Conservation (phyloP, 768 basidiomycete genomes). For the Neoboletus magnificus region DNA sequence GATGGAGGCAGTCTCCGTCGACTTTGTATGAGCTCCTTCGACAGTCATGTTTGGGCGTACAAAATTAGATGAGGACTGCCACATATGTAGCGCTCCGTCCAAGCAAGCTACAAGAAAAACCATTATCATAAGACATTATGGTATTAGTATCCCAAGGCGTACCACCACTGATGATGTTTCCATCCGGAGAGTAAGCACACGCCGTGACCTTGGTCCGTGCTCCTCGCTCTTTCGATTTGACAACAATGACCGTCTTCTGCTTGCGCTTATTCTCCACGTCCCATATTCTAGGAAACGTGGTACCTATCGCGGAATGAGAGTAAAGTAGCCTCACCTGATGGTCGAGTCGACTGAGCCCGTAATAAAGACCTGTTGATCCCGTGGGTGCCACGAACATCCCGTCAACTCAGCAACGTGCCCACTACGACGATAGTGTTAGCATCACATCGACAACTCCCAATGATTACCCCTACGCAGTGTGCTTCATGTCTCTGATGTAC, state of each 20-base stretch:
- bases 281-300: constrained; percentile 70
- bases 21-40: constrained; percentile 85
- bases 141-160: constrained; percentile 26
- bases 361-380: constrained; percentile 77
- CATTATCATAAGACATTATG: neutral
- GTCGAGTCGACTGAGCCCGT: constrained; percentile 96
- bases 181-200: constrained; percentile 87
- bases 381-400: constrained; percentile 91
- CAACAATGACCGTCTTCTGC: constrained; percentile 93
- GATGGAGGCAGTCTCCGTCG: constrained; percentile 82
- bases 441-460: constrained; percentile 2
- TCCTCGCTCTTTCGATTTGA: constrained; percentile 94
- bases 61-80: constrained; percentile 91
- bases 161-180: constrained; percentile 89
- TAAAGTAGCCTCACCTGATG: constrained; percentile 59
- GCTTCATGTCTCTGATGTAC: constrained; percentile 98
- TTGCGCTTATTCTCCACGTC: constrained; percentile 89
- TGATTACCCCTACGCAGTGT: constrained; percentile 75
- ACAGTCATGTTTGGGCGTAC: constrained; percentile 84
- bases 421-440: constrained; percentile 39
- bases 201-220: constrained; percentile 87
- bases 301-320: neutral
- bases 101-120: constrained; percentile 58
- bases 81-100: constrained; percentile 92
- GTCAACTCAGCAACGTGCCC: constrained; percentile 94